Percentiles rank a stretch among this genome's conserved stretches.
These are phyloP conservation scores for Rhizophora mangle DNA, from an alignment of 345 rosid species.

Conservation along the genomic window DNA sequence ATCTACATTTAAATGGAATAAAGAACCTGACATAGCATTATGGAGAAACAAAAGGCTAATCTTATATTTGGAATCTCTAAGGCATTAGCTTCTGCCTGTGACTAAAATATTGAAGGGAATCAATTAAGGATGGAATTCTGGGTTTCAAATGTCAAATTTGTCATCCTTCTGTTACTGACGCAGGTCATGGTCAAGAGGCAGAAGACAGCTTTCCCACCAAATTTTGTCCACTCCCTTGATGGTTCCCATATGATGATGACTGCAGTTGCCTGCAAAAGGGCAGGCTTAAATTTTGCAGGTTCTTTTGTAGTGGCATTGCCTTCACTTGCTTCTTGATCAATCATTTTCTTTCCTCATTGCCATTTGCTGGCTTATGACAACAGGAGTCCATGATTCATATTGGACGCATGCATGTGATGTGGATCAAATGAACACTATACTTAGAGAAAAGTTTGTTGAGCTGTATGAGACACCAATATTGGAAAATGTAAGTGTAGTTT, in stretches of 20 bases:
- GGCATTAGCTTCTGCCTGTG: background rate
- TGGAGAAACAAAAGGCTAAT: background rate
- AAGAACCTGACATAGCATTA: background rate
- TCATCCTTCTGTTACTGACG: conserved; percentile 1
- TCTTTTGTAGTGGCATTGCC: conserved; percentile 2
- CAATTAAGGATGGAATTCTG: background rate
- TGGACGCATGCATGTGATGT: conserved; percentile 99
- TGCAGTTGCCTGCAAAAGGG: conserved; percentile 77
- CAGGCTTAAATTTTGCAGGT: conserved; percentile 94
- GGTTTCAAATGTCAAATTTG: conserved; percentile 3
- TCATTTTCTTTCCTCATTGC: conserved; percentile 17
- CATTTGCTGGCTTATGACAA: conserved; percentile 18
- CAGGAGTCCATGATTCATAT: conserved; percentile 99
- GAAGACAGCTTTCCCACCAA: conserved; percentile 96
- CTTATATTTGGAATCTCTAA: background rate
- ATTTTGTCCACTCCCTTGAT: conserved; percentile 96
- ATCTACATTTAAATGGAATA: no score
- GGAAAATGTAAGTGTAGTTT: conserved; percentile 64
- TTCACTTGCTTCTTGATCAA: conserved; percentile 10
- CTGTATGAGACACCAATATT: conserved; percentile 80
- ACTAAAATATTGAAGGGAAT: background rate
- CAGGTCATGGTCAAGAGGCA: conserved; percentile 85
- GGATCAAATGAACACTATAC: conserved; percentile 72
- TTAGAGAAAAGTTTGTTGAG: conserved; percentile 88
- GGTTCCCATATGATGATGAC: conserved; percentile 99